A percentile compares a stretch with the other conserved stretches of the same genome.
Conservation (phyloP, 2,329 filamentous ascomycete genomes). For the Metarhizium guizhouense region DNA sequence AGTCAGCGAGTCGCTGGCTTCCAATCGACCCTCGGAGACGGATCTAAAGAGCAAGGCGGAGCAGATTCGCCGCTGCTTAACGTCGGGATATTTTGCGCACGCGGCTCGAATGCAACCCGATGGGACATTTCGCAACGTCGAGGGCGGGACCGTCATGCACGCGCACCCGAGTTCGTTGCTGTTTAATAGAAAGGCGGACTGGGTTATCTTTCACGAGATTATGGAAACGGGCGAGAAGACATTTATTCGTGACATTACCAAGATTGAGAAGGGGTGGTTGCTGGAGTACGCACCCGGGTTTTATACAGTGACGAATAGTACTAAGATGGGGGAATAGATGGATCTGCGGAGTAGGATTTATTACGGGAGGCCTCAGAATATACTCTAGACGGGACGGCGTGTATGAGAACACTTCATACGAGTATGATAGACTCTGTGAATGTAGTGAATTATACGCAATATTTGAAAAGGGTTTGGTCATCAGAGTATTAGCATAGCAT, state of each 20-base stretch:
- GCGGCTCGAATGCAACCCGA: constrained; percentile 90
- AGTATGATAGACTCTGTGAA: too few relatives aligned
- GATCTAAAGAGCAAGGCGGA: constrained; percentile 44
- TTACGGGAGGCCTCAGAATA: neutral
- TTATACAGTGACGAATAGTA: constrained; percentile 49
- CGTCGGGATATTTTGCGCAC: constrained; percentile 86
- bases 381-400: neutral
- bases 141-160: constrained; percentile 67
- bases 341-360: neutral
- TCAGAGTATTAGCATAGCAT: too few relatives aligned
- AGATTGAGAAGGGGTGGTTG: constrained; percentile 88
- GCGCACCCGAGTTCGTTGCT: constrained; percentile 88
- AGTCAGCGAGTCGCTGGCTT: constrained; percentile 52
- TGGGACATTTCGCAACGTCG: constrained; percentile 81
- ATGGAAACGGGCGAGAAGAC: constrained; percentile 83
- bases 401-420: too few relatives aligned
- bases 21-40: constrained; percentile 18
- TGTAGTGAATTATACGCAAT: too few relatives aligned
- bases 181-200: constrained; percentile 94
- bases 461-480: too few relatives aligned
- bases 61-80: constrained; percentile 74
- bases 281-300: constrained; percentile 80
- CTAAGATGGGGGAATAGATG: neutral
- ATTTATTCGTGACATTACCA: constrained; percentile 86
- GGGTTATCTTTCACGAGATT: constrained; percentile 92